These are phyloP conservation scores for Phlyctochytrium bullatum DNA, from an alignment of 192 early-diverging fungal species.

Conservation along the genomic window DNA sequence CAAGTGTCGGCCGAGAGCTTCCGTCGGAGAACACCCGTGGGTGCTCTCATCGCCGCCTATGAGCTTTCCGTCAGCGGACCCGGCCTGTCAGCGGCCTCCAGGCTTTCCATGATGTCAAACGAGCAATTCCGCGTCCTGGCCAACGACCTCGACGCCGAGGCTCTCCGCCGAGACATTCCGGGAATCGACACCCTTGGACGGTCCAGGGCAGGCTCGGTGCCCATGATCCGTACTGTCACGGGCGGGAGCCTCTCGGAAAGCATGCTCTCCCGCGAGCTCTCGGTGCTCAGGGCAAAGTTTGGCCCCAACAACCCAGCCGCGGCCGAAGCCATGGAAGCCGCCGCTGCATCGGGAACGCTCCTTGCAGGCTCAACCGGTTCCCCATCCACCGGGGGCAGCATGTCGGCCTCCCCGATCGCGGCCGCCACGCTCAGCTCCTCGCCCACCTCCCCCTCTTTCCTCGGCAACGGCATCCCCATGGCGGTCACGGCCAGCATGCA, in stretches of 20 bases:
- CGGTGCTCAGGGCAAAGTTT: not conserved
- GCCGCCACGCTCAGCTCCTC: not conserved
- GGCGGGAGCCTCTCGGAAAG: not conserved
- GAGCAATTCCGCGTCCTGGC: constrained; percentile 29
- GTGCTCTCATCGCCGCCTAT: constrained; percentile 23
- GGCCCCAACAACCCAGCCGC: constrained; percentile 1
- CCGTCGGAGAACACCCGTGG: constrained; percentile 28
- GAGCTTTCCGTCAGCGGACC: not conserved
- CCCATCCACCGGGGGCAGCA: not conserved
- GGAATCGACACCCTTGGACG: constrained; percentile 22
- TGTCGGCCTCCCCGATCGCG: not conserved
- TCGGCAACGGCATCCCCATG: not conserved
- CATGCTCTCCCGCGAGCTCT: not conserved
- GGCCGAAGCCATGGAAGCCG: constrained; percentile 5
- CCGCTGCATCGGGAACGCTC: not conserved
- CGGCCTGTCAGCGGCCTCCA: constrained; percentile 16
- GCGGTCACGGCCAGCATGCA: not conserved
- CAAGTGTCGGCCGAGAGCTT: constrained; percentile 26
- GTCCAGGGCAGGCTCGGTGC: not conserved
- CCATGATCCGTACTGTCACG: not conserved
- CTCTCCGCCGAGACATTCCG: constrained; percentile 28
- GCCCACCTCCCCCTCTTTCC: not conserved
- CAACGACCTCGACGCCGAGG: constrained; percentile 24
- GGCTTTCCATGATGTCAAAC: constrained; percentile 30
- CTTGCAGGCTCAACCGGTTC: not conserved